These are phyloP conservation scores for Afroboletus lepidellus DNA, from an alignment of 1,284 basidiomycete genomes.

Conservation along the genomic window DNA sequence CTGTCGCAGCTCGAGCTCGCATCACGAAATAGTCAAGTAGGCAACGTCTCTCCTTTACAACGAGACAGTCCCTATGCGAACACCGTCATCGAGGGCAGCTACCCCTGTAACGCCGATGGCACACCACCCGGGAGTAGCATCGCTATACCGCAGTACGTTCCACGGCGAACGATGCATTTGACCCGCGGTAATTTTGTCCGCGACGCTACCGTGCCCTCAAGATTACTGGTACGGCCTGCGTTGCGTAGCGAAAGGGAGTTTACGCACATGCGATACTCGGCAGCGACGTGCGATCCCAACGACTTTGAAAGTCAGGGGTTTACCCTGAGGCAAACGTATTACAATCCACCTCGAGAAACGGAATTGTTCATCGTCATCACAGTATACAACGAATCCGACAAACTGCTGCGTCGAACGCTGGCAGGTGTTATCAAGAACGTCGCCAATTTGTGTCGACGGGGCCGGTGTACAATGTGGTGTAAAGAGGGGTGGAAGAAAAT, in stretches of 20 bases:
- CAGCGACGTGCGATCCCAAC: conserved; percentile 90
- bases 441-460: conserved; percentile 77
- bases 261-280: conserved; percentile 91
- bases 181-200: conserved; percentile 91
- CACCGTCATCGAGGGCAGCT: conserved; percentile 44
- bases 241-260: conserved; percentile 83
- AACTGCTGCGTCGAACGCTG: conserved; percentile 83
- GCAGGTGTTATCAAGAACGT: conserved; percentile 91
- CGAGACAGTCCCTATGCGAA: conserved; percentile 38
- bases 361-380: conserved; percentile 85
- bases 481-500: conserved; percentile 98
- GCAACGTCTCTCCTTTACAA: conserved; percentile 63
- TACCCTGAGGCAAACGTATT: conserved; percentile 77
- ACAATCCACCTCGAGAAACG: conserved; percentile 81
- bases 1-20: conserved; percentile 32
- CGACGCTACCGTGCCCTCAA: conserved; percentile 83
- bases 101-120: conserved; percentile 38
- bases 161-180: conserved; percentile 77
- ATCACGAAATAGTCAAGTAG: conserved; percentile 40
- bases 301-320: conserved; percentile 80
- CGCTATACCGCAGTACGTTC: conserved; percentile 80
- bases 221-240: conserved; percentile 77
- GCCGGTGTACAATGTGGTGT: conserved; percentile 90
- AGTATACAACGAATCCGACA: conserved; percentile 80
- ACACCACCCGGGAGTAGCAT: conserved; percentile 53